Conservation (phyloP, 208 protist species). For the Leishmania martiniquensis region DNA sequence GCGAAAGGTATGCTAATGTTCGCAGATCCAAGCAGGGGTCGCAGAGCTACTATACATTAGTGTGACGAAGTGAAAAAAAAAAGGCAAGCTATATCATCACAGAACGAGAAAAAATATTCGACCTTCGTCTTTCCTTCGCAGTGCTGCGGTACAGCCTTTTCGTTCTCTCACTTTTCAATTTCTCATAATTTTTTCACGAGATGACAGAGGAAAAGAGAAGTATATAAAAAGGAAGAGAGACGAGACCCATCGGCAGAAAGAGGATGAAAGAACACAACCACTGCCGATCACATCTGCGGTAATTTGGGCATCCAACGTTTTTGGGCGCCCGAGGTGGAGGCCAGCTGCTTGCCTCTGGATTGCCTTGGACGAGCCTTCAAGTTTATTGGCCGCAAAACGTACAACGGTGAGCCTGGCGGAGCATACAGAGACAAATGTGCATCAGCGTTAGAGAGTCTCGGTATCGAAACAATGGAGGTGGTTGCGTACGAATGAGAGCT, state of each 20-base stretch:
- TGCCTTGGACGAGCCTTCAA: not conserved
- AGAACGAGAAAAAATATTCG: too few species aligned
- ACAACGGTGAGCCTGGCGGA: not conserved
- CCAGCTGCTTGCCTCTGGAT: not conserved
- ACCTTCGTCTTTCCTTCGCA: not conserved
- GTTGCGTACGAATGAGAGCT: not conserved
- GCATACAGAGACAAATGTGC: not conserved
- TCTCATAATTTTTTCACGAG: not conserved
- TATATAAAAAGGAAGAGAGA: not conserved
- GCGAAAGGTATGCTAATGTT: too few species aligned
- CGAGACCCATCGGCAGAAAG: not conserved
- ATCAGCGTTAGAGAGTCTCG: not conserved
- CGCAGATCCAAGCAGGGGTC: too few species aligned
- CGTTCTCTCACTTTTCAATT: not conserved
- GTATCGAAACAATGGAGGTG: not conserved
- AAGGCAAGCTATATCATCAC: too few species aligned
- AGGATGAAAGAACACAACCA: not conserved
- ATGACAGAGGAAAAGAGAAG: not conserved
- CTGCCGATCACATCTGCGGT: constrained; percentile 1
- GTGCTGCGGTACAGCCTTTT: not conserved
- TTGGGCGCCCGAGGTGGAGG: not conserved
- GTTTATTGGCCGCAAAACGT: constrained; percentile 1
- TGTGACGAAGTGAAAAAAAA: too few species aligned
- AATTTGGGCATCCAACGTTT: not conserved
- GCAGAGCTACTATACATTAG: too few species aligned